These are phyloP conservation scores for Paspalum notatum DNA, from an alignment of 176 grass and related monocot species.

Conservation along the genomic window DNA sequence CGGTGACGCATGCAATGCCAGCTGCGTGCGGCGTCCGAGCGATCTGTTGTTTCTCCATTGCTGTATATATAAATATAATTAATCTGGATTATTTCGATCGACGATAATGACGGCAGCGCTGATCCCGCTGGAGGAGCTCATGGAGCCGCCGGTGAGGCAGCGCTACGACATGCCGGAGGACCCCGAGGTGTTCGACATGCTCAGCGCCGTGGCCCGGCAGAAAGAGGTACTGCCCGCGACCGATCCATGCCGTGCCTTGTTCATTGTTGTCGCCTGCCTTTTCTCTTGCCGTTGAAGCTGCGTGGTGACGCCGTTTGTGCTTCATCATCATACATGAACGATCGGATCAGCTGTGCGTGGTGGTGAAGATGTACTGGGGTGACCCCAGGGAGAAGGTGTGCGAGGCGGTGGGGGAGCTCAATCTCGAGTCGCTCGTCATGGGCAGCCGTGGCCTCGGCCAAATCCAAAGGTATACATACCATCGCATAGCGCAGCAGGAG, in stretches of 20 bases:
- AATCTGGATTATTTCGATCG: too few species aligned
- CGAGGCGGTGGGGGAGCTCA: slow-evolving; percentile 58
- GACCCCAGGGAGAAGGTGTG: slow-evolving; percentile 93
- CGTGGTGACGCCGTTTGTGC: neutral
- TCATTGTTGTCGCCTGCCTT: neutral
- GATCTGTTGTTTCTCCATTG: too few species aligned
- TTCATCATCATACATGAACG: neutral
- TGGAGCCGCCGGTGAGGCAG: slow-evolving; percentile 56
- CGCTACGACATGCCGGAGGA: slow-evolving; percentile 60
- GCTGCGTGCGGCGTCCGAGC: too few species aligned
- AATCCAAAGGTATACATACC: slow-evolving; percentile 60
- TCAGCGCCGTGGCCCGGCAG: slow-evolving; percentile 47
- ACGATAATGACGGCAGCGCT: slow-evolving; percentile 45
- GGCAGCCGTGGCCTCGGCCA: slow-evolving; percentile 70
- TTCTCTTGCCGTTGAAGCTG: neutral
- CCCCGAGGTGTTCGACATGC: slow-evolving; percentile 57
- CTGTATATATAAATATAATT: too few species aligned
- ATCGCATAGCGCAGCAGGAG: neutral
- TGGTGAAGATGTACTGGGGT: slow-evolving; percentile 71
- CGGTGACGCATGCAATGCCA: neutral
- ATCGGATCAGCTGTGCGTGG: slow-evolving; percentile 50
- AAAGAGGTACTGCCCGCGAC: slow-evolving; percentile 69
- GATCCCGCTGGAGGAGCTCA: slow-evolving; percentile 70
- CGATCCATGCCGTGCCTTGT: too few species aligned
- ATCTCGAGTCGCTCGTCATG: slow-evolving; percentile 70